phyloP scores from a whole-genome alignment of 306 rosid species.

The Datisca glomerata region DNA sequence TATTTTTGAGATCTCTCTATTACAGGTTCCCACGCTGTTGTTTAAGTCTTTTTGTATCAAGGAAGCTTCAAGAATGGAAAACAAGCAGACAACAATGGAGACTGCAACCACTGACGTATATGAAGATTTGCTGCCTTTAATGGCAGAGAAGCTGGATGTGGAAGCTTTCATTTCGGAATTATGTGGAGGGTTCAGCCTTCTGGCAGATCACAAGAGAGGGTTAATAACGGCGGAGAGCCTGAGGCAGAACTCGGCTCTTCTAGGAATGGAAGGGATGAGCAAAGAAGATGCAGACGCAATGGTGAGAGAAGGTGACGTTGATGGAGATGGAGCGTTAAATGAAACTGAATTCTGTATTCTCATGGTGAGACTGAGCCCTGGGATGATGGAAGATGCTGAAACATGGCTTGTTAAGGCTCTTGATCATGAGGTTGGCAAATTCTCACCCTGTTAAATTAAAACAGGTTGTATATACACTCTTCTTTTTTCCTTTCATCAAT shows the following conservation, averaged over 20 bases:
- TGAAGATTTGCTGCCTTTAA: slow-evolving; percentile 77
- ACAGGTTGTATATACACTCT: too few species aligned
- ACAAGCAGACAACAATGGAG: too few species aligned
- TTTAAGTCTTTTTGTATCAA: too few species aligned
- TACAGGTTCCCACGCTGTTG: too few species aligned
- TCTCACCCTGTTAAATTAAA: too few species aligned
- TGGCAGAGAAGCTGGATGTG: slow-evolving; percentile 95
- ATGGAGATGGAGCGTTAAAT: slow-evolving; percentile 76
- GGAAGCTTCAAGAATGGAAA: too few species aligned
- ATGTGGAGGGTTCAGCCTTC: slow-evolving; percentile 68
- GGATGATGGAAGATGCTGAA: slow-evolving; percentile 84
- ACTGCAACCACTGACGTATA: too few species aligned
- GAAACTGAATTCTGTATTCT: slow-evolving; percentile 80
- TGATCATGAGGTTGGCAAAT: too few species aligned
- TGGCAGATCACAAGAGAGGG: slow-evolving; percentile 53
- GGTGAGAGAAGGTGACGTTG: slow-evolving; percentile 87
- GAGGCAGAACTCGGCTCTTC: slow-evolving; percentile 42
- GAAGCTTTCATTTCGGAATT: slow-evolving; percentile 64
- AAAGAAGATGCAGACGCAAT: slow-evolving; percentile 81
- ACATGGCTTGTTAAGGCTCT: slow-evolving; percentile 75
- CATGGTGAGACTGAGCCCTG: slow-evolving; percentile 98
- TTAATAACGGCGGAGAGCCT: slow-evolving; percentile 66
- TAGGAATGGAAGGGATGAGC: slow-evolving; percentile 88
- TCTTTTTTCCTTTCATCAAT: too few species aligned
- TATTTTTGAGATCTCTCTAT: too few species aligned